These are phyloP conservation scores for Pelagomonas calceolata DNA, from an alignment of 108 stramenopile species.

Conservation along the genomic window DNA sequence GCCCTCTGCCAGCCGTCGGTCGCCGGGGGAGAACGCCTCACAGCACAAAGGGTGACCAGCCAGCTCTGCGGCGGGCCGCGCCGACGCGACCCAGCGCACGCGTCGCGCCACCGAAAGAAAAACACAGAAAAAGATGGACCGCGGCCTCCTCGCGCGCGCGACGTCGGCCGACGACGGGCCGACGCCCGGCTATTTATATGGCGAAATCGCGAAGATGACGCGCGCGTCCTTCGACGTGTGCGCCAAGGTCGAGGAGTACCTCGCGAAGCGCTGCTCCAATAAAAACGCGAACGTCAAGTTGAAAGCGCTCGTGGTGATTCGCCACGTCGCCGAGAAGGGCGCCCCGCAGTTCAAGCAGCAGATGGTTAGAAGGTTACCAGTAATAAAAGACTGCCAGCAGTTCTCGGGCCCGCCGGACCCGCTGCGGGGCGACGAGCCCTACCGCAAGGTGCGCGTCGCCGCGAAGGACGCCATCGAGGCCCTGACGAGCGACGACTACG, in stretches of 20 bases:
- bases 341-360: conserved; percentile 33
- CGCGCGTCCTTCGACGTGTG: conserved; percentile 57
- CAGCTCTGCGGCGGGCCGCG: too few relatives aligned
- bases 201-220: conserved; percentile 83
- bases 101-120: too few relatives aligned
- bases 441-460: conserved; percentile 69
- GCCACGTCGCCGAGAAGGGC: conserved; percentile 71
- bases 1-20: too few relatives aligned
- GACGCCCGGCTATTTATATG: conserved; percentile 93
- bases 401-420: conserved; percentile 84
- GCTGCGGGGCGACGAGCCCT: conserved; percentile 81
- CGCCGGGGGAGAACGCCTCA: too few relatives aligned
- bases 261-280: conserved; percentile 58
- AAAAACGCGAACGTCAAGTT: conserved; percentile 78
- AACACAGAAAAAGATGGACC: conserved; percentile 34
- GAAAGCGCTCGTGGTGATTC: conserved; percentile 79
- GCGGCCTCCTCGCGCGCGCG: conserved; percentile 57
- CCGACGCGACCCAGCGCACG: too few relatives aligned
- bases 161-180: conserved; percentile 75
- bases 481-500: conserved; percentile 73
- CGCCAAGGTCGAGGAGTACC: conserved; percentile 58
- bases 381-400: conserved; percentile 72
- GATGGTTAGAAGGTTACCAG: conserved; percentile 43
- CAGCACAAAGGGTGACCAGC: too few relatives aligned
- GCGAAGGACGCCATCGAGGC: conserved; percentile 91